These are phyloP conservation scores for Geoglossum cookeanum DNA, from an alignment of 2,329 filamentous ascomycete species.

Conservation along the genomic window DNA sequence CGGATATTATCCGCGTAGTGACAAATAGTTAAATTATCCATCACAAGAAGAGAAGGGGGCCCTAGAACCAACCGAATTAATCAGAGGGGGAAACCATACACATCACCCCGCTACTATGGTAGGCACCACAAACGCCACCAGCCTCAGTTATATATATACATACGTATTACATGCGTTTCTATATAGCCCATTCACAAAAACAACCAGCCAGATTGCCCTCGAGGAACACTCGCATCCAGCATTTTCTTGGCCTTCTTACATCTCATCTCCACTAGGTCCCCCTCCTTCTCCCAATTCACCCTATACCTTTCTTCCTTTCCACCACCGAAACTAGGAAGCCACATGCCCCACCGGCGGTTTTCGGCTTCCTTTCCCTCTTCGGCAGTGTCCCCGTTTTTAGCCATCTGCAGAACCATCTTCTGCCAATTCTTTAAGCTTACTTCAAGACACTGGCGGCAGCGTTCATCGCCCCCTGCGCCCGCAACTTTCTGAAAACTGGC, in stretches of 20 bases:
- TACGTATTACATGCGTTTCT: background rate
- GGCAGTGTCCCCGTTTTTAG: slow-evolving; percentile 19
- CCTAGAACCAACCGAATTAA: no score
- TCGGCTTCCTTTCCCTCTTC: slow-evolving; percentile 9
- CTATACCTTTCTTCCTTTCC: slow-evolving; percentile 12
- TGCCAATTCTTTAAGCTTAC: slow-evolving; percentile 68
- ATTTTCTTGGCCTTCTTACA: slow-evolving; percentile 12
- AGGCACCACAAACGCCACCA: background rate
- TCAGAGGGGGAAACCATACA: no score
- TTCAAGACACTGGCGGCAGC: slow-evolving; percentile 58
- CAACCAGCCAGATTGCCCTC: background rate
- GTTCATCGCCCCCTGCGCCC: slow-evolving; percentile 13
- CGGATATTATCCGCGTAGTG: no score
- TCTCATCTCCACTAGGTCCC: slow-evolving; percentile 16
- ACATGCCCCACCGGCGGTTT: slow-evolving; percentile 28
- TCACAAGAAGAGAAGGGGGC: no score
- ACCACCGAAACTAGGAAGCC: slow-evolving; percentile 23
- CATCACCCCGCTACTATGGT: no score
- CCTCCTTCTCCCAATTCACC: slow-evolving; percentile 18
- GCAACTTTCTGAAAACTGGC: slow-evolving; percentile 34
- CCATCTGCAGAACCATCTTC: slow-evolving; percentile 53
- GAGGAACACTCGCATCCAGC: slow-evolving; percentile 3
- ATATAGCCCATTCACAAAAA: background rate
- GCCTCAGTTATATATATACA: background rate
- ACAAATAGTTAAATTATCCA: no score